phyloP scores from a whole-genome alignment of 2,329 filamentous ascomycete species.

The Byssoonygena ceratinophila region DNA sequence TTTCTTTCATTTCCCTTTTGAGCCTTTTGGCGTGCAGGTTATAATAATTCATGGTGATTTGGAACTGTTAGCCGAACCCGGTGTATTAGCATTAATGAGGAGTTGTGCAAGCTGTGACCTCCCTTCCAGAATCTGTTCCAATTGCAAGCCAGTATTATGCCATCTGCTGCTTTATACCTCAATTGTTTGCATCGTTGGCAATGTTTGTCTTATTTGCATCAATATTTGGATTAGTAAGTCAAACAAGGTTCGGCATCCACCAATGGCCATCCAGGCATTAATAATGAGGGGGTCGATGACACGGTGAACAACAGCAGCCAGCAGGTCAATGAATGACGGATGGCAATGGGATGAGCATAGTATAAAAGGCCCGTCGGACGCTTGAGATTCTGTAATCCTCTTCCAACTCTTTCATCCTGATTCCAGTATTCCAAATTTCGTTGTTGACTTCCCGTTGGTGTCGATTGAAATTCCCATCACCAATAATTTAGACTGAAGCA shows the following conservation, averaged over 20 bases:
- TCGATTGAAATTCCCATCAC: neutral
- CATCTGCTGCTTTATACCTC: no score
- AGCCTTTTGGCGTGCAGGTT: no score
- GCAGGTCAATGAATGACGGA: neutral
- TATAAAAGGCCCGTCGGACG: neutral
- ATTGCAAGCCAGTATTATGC: no score
- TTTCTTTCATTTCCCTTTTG: no score
- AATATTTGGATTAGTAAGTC: neutral
- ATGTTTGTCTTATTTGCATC: neutral
- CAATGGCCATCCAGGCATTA: constrained; percentile 1
- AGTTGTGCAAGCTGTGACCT: no score
- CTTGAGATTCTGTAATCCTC: neutral
- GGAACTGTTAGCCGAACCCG: no score
- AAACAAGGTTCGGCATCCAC: neutral
- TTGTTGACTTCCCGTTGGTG: neutral
- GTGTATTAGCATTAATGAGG: no score
- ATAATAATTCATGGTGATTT: no score
- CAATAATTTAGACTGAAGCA: no score
- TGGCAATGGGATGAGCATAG: neutral
- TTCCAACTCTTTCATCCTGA: neutral
- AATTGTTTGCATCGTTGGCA: neutral
- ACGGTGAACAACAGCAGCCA: neutral
- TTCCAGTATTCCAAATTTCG: neutral
- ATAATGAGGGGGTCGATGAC: neutral
- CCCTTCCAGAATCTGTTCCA: no score